A percentile compares a stretch with the other conserved stretches of the same genome.
Evolutionary conservation across 1,284 basidiomycete genomes (phyloP).

Genomic region (Austropuccinia psidii): DNA sequence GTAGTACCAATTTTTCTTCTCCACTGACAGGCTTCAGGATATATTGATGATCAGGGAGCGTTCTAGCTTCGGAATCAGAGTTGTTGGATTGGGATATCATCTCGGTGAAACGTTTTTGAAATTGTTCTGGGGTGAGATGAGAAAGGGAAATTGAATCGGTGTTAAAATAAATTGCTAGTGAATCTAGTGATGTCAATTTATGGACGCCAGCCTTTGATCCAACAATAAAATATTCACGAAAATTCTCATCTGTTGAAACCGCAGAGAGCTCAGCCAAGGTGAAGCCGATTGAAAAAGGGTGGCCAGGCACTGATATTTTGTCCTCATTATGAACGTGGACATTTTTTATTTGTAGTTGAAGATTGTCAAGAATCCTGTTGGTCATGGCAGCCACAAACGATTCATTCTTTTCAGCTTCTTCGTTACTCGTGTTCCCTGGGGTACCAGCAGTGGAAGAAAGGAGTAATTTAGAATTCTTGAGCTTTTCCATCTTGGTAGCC

Average conservation of each 20-base stretch:
- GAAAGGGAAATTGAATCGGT: conserved; percentile 80
- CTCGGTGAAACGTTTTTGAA: conserved; percentile 65
- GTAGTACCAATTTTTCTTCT: conserved; percentile 80
- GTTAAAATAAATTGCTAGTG: conserved; percentile 89
- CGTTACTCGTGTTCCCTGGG: too few relatives aligned
- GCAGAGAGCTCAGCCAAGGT: conserved; percentile 90
- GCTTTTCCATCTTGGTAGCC: conserved; percentile 34
- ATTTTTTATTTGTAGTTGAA: conserved; percentile 90
- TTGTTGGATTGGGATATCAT: conserved; percentile 52
- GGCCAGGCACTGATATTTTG: conserved; percentile 84
- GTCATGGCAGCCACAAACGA: conserved; percentile 75
- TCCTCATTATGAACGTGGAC: conserved; percentile 97
- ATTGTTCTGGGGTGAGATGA: conserved; percentile 53
- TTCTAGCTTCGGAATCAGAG: conserved; percentile 27
- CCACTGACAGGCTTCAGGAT: conserved; percentile 94
- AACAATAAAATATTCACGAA: conserved; percentile 92
- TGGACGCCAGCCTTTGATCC: conserved; percentile 80
- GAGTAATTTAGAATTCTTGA: conserved; percentile 32
- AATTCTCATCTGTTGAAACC: conserved; percentile 81
- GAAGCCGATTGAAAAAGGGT: conserved; percentile 87
- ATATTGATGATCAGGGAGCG: conserved; percentile 68
- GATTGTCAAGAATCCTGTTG: conserved; percentile 88
- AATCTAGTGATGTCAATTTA: conserved; percentile 85
- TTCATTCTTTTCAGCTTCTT: conserved; percentile 66
- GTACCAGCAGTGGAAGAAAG: conserved; percentile 5